Conservation (phyloP, 495 filamentous ascomycete species). For the Tuber indicum region DNA sequence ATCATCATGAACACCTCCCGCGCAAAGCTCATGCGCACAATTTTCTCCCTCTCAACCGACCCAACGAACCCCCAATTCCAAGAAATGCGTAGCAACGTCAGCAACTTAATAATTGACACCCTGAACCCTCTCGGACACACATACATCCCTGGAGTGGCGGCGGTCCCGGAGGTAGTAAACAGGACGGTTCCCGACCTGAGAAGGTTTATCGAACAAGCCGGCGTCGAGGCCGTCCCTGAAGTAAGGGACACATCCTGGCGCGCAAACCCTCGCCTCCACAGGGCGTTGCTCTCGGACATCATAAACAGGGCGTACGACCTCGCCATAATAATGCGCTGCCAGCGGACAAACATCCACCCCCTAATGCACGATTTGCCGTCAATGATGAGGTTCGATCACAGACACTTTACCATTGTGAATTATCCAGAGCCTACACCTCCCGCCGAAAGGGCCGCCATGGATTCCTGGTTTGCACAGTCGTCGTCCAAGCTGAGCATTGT, state of each 20-base stretch:
- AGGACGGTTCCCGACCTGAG: too few species aligned
- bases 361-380: not conserved
- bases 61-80: conserved; percentile 10
- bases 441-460: not conserved
- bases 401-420: not conserved
- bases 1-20: conserved; percentile 12
- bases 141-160: not conserved
- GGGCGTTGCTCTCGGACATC: conserved; percentile 6
- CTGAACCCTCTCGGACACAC: conserved; percentile 16
- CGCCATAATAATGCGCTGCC: conserved; percentile 26
- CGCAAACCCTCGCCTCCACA: not conserved
- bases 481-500: not conserved
- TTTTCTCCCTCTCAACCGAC: conserved; percentile 23
- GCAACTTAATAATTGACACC: conserved; percentile 24
- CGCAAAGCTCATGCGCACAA: conserved; percentile 25
- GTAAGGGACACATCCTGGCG: not conserved
- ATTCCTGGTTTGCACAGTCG: not conserved
- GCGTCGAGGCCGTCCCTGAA: not conserved
- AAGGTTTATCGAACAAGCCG: too few species aligned
- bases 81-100: conserved; percentile 21
- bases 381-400: not conserved
- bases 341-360: conserved; percentile 27
- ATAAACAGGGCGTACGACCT: conserved; percentile 23
- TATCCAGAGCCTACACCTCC: not conserved
- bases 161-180: too few species aligned